Evolutionary conservation across 2,329 filamentous ascomycete genomes (phyloP), one percentile per base, ranked within the genome.

Genomic region (Verticillium dahliae): DNA sequence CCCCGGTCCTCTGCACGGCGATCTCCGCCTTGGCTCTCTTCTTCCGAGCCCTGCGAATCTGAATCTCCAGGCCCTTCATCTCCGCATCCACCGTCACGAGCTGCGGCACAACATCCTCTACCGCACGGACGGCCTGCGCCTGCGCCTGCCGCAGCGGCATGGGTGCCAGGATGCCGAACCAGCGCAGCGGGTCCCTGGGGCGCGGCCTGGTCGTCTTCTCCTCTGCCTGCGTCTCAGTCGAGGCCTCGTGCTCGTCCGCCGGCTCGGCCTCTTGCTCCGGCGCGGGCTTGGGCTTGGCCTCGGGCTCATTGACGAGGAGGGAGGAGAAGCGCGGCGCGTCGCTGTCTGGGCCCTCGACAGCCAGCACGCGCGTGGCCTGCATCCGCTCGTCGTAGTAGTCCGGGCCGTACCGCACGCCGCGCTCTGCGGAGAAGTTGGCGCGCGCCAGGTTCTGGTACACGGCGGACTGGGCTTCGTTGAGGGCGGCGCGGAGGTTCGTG

Each of bases 371-470:
- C 27, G 73, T 74, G 3, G 89, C 88, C 70, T 86, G 85, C 86
- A 91, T 91, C 56, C 90, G 82, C 65, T 86, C 83, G 72, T 93
- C 89, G 70, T 90, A 94, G 69, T 85, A 83, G 67, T 91, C 87
- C 65, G 79, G 81, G 3, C 89, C 90, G 70, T 89, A 92, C 52
- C 85, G 80, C 64, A 85, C 72, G 37, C 87, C 83, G 13, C 84
- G 78, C 69, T 85, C 80, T n/a, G 84, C 85, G 34, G 84, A 78
- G 74, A 91, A 92, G 75, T 92, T 92, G 64, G 90, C 90, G 62
- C 90, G 84, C n/a, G 90, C 88, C 50, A 93, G 79, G 65, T 78
- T 75, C 61, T 83, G 81, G 69, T 80, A 84, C 65, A 90, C 80
- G 59, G 76, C 75, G 22, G 81, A 76, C 65, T 91, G 82, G 22